Percentiles rank a stretch among this genome's conserved stretches.
Conservation (phyloP, 352 stramenopile species). For the Lagenidium giganteum region DNA sequence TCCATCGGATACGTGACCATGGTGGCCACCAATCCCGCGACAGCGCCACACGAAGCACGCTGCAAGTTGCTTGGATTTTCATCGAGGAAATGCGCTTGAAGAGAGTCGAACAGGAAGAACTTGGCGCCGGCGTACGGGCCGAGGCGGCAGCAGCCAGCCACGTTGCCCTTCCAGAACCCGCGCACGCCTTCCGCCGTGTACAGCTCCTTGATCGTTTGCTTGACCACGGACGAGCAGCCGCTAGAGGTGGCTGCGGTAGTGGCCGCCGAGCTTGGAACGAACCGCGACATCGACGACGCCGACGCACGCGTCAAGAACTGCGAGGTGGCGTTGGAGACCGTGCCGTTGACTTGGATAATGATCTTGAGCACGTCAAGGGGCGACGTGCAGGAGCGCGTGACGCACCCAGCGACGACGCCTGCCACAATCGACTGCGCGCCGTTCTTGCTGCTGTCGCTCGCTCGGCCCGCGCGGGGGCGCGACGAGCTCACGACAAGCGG, state of each 20-base stretch:
- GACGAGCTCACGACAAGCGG: no score
- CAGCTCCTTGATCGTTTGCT: slow-evolving; percentile 42
- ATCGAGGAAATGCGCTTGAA: slow-evolving; percentile 46
- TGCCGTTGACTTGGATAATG: slow-evolving; percentile 71
- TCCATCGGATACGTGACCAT: slow-evolving; percentile 78
- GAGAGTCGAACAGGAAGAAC: slow-evolving; percentile 74
- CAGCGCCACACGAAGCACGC: slow-evolving; percentile 48
- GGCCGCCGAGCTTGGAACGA: slow-evolving; percentile 3
- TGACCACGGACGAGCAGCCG: slow-evolving; percentile 25
- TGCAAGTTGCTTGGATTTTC: slow-evolving; percentile 34
- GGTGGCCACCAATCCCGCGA: slow-evolving; percentile 62
- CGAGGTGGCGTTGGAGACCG: slow-evolving; percentile 10
- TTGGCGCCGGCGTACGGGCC: slow-evolving; percentile 75
- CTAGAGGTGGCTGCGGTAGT: slow-evolving; percentile 18
- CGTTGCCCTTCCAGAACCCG: slow-evolving; percentile 79
- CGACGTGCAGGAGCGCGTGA: slow-evolving; percentile 78
- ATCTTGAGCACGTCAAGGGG: slow-evolving; percentile 84
- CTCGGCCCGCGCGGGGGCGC: no score
- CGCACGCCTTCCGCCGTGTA: slow-evolving; percentile 63
- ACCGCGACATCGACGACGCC: not conserved
- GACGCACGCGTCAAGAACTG: slow-evolving; percentile 1
- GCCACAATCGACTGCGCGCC: slow-evolving; percentile 66
- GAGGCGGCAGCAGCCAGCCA: slow-evolving; percentile 68
- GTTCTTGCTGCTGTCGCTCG: slow-evolving; percentile 9
- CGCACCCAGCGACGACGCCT: slow-evolving; percentile 69